Conservation (phyloP, 805 yeast species). For the Candida takata region DNA sequence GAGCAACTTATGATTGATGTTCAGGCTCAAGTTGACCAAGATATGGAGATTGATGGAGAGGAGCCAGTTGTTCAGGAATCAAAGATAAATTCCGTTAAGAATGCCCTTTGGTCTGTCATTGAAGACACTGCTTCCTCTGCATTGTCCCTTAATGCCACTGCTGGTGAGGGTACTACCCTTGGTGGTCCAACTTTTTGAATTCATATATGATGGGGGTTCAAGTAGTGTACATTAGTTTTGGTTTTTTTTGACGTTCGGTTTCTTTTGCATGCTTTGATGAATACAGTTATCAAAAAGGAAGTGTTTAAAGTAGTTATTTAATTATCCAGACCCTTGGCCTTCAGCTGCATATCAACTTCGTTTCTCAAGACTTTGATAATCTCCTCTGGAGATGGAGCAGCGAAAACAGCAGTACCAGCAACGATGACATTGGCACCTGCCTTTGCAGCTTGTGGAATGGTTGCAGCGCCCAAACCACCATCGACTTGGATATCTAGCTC, state of each 20-base stretch:
- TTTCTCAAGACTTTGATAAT: slow-evolving; percentile 64
- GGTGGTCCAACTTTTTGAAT: slow-evolving; percentile 61
- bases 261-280: slow-evolving; percentile 2
- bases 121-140: slow-evolving; percentile 47
- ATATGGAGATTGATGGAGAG: slow-evolving; percentile 43
- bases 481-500: slow-evolving; percentile 87
- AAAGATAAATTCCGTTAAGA: slow-evolving; percentile 45
- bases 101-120: slow-evolving; percentile 66
- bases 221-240: slow-evolving; percentile 6
- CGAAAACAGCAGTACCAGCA: slow-evolving; percentile 93
- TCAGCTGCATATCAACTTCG: slow-evolving; percentile 47
- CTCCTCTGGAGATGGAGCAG: slow-evolving; percentile 70
- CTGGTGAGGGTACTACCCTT: slow-evolving; percentile 75
- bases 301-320: not conserved
- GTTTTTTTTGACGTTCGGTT: not conserved
- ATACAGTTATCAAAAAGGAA: not conserved
- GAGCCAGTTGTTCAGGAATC: slow-evolving; percentile 10
- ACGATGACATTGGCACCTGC: slow-evolving; percentile 99
- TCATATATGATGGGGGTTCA: slow-evolving; percentile 7
- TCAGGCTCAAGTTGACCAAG: slow-evolving; percentile 39
- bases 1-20: slow-evolving; percentile 41
- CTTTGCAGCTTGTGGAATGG: slow-evolving; percentile 80
- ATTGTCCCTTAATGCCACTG: slow-evolving; percentile 30
- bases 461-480: slow-evolving; percentile 88
- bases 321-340: slow-evolving; percentile 31